Conservation (phyloP, 805 yeast species). For the Candida parachauliodes region DNA sequence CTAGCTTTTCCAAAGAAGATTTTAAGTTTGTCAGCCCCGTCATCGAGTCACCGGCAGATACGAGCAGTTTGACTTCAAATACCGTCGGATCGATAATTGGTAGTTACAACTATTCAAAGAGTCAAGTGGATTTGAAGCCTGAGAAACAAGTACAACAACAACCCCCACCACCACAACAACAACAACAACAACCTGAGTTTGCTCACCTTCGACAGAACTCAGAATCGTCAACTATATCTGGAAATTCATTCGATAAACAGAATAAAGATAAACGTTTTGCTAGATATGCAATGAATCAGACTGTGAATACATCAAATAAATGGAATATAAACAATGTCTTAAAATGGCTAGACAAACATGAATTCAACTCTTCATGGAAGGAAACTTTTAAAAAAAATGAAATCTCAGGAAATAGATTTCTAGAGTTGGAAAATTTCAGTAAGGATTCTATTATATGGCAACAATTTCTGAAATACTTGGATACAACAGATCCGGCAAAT, state of each 20-base stretch:
- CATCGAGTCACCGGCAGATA: conserved; percentile 12
- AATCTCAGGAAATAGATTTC: conserved; percentile 59
- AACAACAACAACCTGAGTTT: background rate
- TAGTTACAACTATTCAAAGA: conserved; percentile 25
- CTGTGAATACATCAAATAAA: conserved; percentile 25
- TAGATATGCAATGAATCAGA: conserved; percentile 39
- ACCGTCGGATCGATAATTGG: conserved; percentile 27
- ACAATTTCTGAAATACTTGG: conserved; percentile 32
- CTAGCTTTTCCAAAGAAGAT: conserved; percentile 1
- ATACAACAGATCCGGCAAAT: conserved; percentile 44
- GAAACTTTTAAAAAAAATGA: conserved; percentile 55
- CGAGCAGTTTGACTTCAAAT: conserved; percentile 18
- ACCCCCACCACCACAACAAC: background rate
- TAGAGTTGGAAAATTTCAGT: conserved; percentile 66
- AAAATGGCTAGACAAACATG: conserved; percentile 64
- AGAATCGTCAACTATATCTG: conserved; percentile 32
- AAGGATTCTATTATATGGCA: conserved; percentile 44
- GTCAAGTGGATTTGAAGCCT: conserved; percentile 13
- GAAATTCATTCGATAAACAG: conserved; percentile 23
- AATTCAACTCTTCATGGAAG: conserved; percentile 74
- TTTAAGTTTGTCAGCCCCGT: conserved; percentile 15
- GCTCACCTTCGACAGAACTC: conserved; percentile 31
- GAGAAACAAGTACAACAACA: background rate
- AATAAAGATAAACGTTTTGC: conserved; percentile 40
- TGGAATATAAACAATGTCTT: conserved; percentile 73